These are phyloP conservation scores for Diaporthe nobilis DNA, from an alignment of 2,329 filamentous ascomycete genomes.

Conservation along the genomic window DNA sequence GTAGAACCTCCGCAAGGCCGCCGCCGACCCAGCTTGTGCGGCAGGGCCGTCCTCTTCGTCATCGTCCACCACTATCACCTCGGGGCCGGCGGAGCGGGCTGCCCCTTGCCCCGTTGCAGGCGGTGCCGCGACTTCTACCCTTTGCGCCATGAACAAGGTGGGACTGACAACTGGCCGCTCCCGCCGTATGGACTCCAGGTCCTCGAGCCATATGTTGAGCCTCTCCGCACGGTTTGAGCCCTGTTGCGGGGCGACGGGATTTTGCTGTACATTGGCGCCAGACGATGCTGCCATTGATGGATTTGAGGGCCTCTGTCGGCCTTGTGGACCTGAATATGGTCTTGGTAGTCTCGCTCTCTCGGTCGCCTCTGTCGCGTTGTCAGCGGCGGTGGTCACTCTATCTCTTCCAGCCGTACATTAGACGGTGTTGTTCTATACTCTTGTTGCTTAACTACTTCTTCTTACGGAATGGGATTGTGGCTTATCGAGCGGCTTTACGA, in stretches of 20 bases:
- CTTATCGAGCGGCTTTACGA: neutral
- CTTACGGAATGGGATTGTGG: neutral
- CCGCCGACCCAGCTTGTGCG: neutral
- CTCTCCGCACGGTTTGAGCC: neutral
- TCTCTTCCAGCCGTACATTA: neutral
- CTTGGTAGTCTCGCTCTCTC: neutral
- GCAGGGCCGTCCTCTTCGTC: neutral
- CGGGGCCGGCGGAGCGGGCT: neutral
- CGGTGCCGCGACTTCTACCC: neutral
- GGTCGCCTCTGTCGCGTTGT: neutral
- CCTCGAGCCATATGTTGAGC: neutral
- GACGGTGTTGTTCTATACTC: no score
- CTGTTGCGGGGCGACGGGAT: neutral
- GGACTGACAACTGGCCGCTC: neutral
- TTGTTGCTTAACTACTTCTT: neutral
- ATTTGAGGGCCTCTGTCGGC: neutral
- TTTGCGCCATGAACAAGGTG: neutral
- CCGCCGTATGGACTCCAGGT: constrained; percentile 30
- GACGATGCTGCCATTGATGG: neutral
- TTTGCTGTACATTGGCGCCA: neutral
- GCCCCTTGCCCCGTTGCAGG: neutral
- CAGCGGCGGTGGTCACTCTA: neutral
- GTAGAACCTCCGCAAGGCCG: constrained; percentile 9
- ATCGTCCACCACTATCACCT: neutral
- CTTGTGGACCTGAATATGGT: no score